Evolutionary conservation across 225 moss, liverwort and hornwort genomes (phyloP), one percentile per base, ranked within the genome.

Genomic region (Takakia lepidozioides): DNA sequence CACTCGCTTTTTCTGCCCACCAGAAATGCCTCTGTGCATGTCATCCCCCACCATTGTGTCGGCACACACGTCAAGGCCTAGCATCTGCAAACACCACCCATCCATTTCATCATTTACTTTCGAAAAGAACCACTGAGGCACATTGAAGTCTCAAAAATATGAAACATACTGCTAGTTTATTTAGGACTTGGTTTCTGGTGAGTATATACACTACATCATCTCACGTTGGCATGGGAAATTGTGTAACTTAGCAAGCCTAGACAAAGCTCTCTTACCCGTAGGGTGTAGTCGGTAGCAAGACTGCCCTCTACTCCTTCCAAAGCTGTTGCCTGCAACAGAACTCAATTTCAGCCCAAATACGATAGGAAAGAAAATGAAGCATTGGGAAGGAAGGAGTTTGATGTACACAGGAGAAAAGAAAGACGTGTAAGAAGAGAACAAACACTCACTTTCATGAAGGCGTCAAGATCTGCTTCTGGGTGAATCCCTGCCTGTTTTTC

Each of bases 1-100:
- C 9, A 87, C 87, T 5, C 92, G 62, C 51, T 82, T 84, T 70
- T 77, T 87, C 57, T 92, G 92, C 36, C 92, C 92, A 42, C 92
- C 92, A 8, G 92, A 92, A 34, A 92, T 87, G 29, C 92, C 92
- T 35, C 92, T 78, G 8, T 61, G 59, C 92, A 92, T 80, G 0
- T 74, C 80, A 43, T 87, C 80, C 46, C 92, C 92, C 5, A 87
- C 76, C 43, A 77, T 15, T 16, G 56, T 78, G 50, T 92, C 92
- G 18, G 87, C 74, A 35, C 92, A 92, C 25, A 87, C 75, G 41
- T 92, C 92, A 47, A 92, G 55, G 7, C 87, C 87, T 59, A 92
- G 34, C 19, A 92, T 82, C 92, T 92, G 55, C 75, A 55, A 54
- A 32, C 7, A 32, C n/a, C n/a, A n/a, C n/a, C n/a, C n/a, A n/a